phyloP scores from a whole-genome alignment of 225 moss, liverwort and hornwort genomes.

The Anthoceros angustus region DNA sequence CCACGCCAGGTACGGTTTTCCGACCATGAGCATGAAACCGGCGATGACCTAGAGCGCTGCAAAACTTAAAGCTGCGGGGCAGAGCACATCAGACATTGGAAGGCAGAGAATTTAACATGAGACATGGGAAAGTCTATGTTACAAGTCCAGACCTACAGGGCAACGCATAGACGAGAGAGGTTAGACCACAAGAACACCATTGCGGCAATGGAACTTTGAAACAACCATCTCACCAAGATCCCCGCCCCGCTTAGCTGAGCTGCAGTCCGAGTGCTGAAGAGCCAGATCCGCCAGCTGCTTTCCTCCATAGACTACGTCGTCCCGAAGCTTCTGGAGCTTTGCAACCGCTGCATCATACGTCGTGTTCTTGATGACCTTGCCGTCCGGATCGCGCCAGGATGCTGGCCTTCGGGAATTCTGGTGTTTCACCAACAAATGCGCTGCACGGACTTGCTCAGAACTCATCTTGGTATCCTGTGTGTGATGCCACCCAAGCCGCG shows the following conservation, averaged over 20 bases:
- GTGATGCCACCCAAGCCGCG: too few species aligned
- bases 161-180: too few species aligned
- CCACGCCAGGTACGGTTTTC: too few species aligned
- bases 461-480: slow-evolving; percentile 19
- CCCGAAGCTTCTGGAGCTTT: slow-evolving; percentile 34
- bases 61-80: too few species aligned
- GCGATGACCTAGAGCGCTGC: too few species aligned
- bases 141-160: too few species aligned
- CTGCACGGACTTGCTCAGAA: slow-evolving; percentile 44
- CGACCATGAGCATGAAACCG: too few species aligned
- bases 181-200: too few species aligned
- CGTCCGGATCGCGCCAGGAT: slow-evolving; percentile 45
- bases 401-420: slow-evolving; percentile 42
- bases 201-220: not conserved
- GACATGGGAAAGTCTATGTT: too few species aligned
- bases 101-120: too few species aligned
- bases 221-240: slow-evolving; percentile 31
- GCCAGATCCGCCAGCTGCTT: slow-evolving; percentile 35
- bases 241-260: slow-evolving; percentile 50
- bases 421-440: slow-evolving; percentile 57
- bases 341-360: slow-evolving; percentile 37
- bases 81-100: too few species aligned
- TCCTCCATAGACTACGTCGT: slow-evolving; percentile 35
- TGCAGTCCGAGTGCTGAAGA: slow-evolving; percentile 37
- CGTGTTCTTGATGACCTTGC: slow-evolving; percentile 27